These are phyloP conservation scores for Fraxinus velutina DNA, from an alignment of 305 asterid species.

Conservation along the genomic window DNA sequence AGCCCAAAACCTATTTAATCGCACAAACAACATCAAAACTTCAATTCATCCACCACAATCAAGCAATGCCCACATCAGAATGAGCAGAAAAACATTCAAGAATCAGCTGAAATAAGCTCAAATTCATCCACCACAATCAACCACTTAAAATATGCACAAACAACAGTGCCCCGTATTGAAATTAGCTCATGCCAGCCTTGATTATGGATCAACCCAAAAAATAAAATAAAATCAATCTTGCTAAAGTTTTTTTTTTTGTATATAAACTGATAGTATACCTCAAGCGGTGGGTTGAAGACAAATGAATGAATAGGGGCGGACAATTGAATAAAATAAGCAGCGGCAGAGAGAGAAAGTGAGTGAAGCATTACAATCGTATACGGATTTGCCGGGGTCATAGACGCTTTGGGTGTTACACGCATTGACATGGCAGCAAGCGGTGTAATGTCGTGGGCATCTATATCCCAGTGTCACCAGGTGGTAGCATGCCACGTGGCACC, in stretches of 20 bases:
- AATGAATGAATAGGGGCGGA: slow-evolving; percentile 40
- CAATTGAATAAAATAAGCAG: slow-evolving; percentile 43
- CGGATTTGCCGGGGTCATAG: slow-evolving; percentile 69
- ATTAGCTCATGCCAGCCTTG: slow-evolving; percentile 42
- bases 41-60: slow-evolving; percentile 30
- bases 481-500: slow-evolving; percentile 53
- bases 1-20: slow-evolving; percentile 31
- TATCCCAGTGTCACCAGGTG: slow-evolving; percentile 58
- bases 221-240: slow-evolving; percentile 27
- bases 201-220: slow-evolving; percentile 37
- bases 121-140: not conserved
- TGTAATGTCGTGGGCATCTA: slow-evolving; percentile 52
- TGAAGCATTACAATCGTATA: slow-evolving; percentile 36
- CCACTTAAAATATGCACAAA: slow-evolving; percentile 12
- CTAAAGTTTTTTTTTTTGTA: slow-evolving; percentile 15
- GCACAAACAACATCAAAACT: slow-evolving; percentile 23
- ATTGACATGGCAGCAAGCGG: slow-evolving; percentile 39
- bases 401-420: slow-evolving; percentile 45
- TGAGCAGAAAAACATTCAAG: slow-evolving; percentile 29
- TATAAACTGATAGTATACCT: slow-evolving; percentile 24
- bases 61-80: slow-evolving; percentile 29
- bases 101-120: slow-evolving; percentile 38
- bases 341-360: slow-evolving; percentile 34
- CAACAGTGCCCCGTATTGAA: slow-evolving; percentile 33
- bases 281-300: slow-evolving; percentile 32